Percentiles rank a stretch among this genome's conserved stretches.
Evolutionary conservation across 306 rosid species (phyloP).

Genomic region (Trifolium subterraneum): DNA sequence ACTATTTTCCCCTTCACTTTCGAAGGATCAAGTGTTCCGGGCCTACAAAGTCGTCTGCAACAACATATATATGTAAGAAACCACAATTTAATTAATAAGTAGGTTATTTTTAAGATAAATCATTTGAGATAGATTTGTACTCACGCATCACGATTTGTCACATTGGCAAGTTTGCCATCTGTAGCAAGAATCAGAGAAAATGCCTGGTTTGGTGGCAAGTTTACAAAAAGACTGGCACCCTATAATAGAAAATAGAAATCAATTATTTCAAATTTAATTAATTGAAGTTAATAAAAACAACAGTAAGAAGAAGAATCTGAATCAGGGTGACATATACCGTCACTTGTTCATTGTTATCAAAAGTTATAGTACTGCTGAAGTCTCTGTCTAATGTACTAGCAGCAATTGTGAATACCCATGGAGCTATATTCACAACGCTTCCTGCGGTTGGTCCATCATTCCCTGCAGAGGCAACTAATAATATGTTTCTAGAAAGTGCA

Average conservation of each 20-base stretch:
- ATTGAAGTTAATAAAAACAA: neutral
- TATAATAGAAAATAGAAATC: neutral
- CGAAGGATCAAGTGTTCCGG: slow-evolving; percentile 54
- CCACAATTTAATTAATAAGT: no score
- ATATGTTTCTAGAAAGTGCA: slow-evolving; percentile 52
- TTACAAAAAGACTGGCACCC: slow-evolving; percentile 62
- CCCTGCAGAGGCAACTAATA: slow-evolving; percentile 63
- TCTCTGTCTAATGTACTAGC: slow-evolving; percentile 73
- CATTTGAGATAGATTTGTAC: slow-evolving; percentile 22
- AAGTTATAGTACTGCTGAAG: slow-evolving; percentile 50
- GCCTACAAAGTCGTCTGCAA: slow-evolving; percentile 45
- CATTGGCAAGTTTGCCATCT: slow-evolving; percentile 49
- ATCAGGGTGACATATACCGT: slow-evolving; percentile 10
- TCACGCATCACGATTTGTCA: slow-evolving; percentile 41
- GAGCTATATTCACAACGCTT: slow-evolving; percentile 56
- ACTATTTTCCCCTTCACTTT: slow-evolving; percentile 67
- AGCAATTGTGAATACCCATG: slow-evolving; percentile 71
- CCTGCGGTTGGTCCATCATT: slow-evolving; percentile 57
- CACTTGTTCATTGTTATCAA: slow-evolving; percentile 40
- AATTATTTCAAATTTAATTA: slow-evolving; percentile 14
- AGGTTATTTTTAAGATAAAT: neutral
- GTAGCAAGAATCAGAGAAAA: slow-evolving; percentile 48
- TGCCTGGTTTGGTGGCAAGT: slow-evolving; percentile 42
- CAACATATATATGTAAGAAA: neutral
- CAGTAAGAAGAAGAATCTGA: neutral